Base-by-base conservation (phyloP, 169 alveolate species). In the Cryptosporidium canis region DNA sequence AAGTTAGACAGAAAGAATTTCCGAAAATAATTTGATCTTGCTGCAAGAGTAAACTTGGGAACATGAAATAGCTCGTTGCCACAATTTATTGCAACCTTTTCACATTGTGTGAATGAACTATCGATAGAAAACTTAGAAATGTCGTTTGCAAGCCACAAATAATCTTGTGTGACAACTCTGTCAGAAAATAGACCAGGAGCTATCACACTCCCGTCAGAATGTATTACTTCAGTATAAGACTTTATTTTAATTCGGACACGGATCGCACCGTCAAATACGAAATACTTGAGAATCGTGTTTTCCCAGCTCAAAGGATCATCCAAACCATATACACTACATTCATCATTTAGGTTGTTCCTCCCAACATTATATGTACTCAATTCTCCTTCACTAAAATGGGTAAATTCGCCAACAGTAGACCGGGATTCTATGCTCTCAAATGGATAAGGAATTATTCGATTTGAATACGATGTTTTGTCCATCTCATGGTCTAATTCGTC, bases 21-120 rank as follows among this genome's bases (percentile, higher is more conserved):
- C 24, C 39, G 58, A 37, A 77, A 77, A 24, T 58, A 77, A 12
- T 45, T 44, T 12, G 87, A 77, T 43, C 87, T 55, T 31, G 87
- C 87, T 24, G 87, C 87, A 9, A 77, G 64, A n/a, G 87, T 61
- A 31, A 77, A 77, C 47, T 61, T 77, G 1, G 87, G 87, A 1
- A 77, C 58, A 33, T 37, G 65, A 77, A 77, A 77, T 5, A 24
- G 27, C 14, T 77, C 63, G 29, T 39, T n/a, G 39, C 72, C 87
- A 61, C 87, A 58, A 58, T n/a, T 55, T 21, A 77, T n/a, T 43
- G 87, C 24, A 24, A 77, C 66, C 41, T 35, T 77, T 77, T 77
- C 87, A 24, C 64, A 29, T 16, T 48, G 21, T 16, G 11, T 21
- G 16, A 18, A 39, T 18, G 70, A 77, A 8, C 87, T 58, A 4